Conservation (phyloP, 208 protist species). For the Phytomonas sp. region DNA sequence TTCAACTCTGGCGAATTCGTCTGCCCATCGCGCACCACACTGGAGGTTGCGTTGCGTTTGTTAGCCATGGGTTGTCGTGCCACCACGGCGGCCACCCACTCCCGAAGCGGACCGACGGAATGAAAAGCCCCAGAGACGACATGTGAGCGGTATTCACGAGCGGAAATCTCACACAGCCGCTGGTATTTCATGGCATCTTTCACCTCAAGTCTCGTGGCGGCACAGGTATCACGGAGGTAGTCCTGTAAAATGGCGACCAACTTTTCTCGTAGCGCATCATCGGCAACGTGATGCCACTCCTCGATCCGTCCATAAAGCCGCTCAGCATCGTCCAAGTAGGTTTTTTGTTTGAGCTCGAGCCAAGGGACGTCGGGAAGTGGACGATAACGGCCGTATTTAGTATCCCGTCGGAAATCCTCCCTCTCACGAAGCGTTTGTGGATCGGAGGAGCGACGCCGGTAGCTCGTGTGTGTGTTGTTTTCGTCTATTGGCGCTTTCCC, state of each 20-base stretch:
- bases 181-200: slow-evolving; percentile 60
- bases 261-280: slow-evolving; percentile 60
- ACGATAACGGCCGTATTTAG: slow-evolving; percentile 55
- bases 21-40: not conserved
- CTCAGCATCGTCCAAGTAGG: slow-evolving; percentile 87
- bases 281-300: slow-evolving; percentile 53
- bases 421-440: slow-evolving; percentile 64
- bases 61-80: slow-evolving; percentile 1
- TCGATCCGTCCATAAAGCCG: slow-evolving; percentile 83
- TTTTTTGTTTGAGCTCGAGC: slow-evolving; percentile 52
- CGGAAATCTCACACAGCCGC: slow-evolving; percentile 36
- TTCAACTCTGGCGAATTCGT: not conserved
- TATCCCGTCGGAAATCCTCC: slow-evolving; percentile 69
- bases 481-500: not conserved
- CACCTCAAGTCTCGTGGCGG: slow-evolving; percentile 46
- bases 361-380: slow-evolving; percentile 72
- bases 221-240: slow-evolving; percentile 67
- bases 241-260: slow-evolving; percentile 70
- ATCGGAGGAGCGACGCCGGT: slow-evolving; percentile 61
- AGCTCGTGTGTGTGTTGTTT: slow-evolving; percentile 14
- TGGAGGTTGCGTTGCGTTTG: not conserved
- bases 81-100: slow-evolving; percentile 30
- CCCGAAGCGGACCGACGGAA: slow-evolving; percentile 26
- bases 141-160: slow-evolving; percentile 55
- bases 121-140: slow-evolving; percentile 44